phyloP scores from a whole-genome alignment of 306 rosid species.

The Rosa lucieae region DNA sequence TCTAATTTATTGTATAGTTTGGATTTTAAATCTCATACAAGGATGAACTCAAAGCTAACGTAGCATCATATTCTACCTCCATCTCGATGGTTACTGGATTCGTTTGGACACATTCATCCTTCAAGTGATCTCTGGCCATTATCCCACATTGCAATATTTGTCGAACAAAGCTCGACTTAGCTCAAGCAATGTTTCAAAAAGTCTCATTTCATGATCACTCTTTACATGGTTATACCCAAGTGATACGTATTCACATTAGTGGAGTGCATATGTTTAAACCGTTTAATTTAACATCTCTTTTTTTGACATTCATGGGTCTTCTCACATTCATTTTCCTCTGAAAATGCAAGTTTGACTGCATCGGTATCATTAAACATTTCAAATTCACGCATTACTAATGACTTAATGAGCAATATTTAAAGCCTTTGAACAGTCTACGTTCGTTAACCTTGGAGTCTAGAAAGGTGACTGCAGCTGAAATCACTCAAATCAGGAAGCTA shows the following conservation, averaged over 20 bases:
- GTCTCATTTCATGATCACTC: too few relatives aligned
- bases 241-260: neutral
- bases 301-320: neutral
- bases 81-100: too few relatives aligned
- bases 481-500: slow-evolving; percentile 45
- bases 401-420: slow-evolving; percentile 54
- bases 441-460: slow-evolving; percentile 70
- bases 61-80: too few relatives aligned
- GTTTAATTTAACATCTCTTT: neutral
- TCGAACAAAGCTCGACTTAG: too few relatives aligned
- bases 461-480: slow-evolving; percentile 57
- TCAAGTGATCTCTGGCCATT: too few relatives aligned
- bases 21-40: too few relatives aligned
- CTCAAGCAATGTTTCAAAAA: too few relatives aligned
- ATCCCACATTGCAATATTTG: too few relatives aligned
- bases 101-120: too few relatives aligned
- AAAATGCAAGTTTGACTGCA: slow-evolving; percentile 57
- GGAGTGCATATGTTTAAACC: neutral
- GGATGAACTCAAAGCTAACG: too few relatives aligned
- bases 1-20: too few relatives aligned
- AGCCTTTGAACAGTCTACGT: slow-evolving; percentile 55
- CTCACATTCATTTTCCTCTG: neutral
- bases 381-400: slow-evolving; percentile 54
- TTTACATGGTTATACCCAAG: too few relatives aligned
- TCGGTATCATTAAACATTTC: slow-evolving; percentile 70